phyloP scores from a whole-genome alignment of 805 yeast species.

The Hanseniaspora guilliermondii region DNA sequence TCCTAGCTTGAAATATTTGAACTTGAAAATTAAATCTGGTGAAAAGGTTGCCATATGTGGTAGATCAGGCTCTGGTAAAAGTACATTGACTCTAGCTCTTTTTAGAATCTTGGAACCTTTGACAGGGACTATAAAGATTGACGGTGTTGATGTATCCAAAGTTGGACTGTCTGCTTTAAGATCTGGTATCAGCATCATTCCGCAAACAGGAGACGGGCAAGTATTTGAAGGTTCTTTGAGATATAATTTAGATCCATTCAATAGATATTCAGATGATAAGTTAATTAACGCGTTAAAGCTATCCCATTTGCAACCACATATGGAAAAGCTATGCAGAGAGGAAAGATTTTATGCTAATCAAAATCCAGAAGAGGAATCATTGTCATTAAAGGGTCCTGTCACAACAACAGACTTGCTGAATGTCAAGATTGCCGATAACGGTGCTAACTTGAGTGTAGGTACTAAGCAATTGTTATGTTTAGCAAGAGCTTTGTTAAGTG shows the following conservation, averaged over 20 bases:
- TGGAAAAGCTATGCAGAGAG: conserved; percentile 12
- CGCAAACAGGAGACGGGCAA: conserved; percentile 49
- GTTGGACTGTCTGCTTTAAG: conserved; percentile 45
- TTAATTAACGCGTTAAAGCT: conserved; percentile 45
- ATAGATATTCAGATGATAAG: conserved; percentile 35
- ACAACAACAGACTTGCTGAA: conserved; percentile 29
- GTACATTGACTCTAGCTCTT: conserved; percentile 53
- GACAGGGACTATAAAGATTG: conserved; percentile 40
- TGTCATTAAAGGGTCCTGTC: not conserved
- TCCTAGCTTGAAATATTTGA: conserved; percentile 39
- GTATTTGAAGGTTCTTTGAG: conserved; percentile 49
- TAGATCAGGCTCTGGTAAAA: conserved; percentile 80
- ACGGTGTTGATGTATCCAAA: conserved; percentile 41
- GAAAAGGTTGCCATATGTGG: conserved; percentile 82
- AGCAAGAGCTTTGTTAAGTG: conserved; percentile 69
- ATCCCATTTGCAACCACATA: conserved; percentile 17
- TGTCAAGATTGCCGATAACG: conserved; percentile 47
- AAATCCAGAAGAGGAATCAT: not conserved
- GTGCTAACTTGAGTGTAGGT: conserved; percentile 55
- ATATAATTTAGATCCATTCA: conserved; percentile 52
- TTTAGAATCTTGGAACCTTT: conserved; percentile 44
- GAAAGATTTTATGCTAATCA: conserved; percentile 11
- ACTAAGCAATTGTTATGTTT: conserved; percentile 62
- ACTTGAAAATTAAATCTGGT: conserved; percentile 35
- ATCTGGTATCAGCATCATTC: conserved; percentile 51